A percentile compares a stretch with the other conserved stretches of the same genome.
These are phyloP conservation scores for Iris pallida DNA, from an alignment of 116 monocot genomes.

Conservation along the genomic window DNA sequence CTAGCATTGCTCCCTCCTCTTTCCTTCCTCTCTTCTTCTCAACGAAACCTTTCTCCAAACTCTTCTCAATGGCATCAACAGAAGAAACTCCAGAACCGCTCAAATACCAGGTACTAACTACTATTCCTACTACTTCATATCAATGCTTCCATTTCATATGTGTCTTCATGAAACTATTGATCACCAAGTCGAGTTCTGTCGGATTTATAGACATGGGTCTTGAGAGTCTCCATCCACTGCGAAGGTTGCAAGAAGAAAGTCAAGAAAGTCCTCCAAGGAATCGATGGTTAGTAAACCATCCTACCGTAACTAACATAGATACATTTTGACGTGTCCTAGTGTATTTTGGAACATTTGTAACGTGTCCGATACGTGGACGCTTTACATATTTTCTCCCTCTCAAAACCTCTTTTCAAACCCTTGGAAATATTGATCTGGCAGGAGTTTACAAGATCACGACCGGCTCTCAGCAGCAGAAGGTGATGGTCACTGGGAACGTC, in stretches of 20 bases:
- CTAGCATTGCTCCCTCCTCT: neutral
- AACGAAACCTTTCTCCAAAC: neutral
- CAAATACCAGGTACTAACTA: neutral
- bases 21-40: neutral
- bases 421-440: conserved; percentile 4
- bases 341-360: too few species aligned
- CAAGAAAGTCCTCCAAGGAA: conserved; percentile 67
- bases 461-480: conserved; percentile 76
- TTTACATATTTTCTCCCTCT: too few species aligned
- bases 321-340: too few species aligned
- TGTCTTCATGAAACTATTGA: neutral
- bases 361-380: too few species aligned
- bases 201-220: conserved; percentile 43
- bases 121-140: neutral
- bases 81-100: neutral
- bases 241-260: conserved; percentile 83
- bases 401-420: too few species aligned
- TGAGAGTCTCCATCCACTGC: conserved; percentile 89
- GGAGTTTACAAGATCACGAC: conserved; percentile 68
- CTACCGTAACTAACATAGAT: neutral
- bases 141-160: neutral
- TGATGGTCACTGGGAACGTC: conserved; percentile 76
- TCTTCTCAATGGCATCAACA: conserved; percentile 4
- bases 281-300: too few species aligned
- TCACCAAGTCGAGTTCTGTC: neutral